Conservation (phyloP, 1,284 basidiomycete genomes). For the Earliella scabrosa region DNA sequence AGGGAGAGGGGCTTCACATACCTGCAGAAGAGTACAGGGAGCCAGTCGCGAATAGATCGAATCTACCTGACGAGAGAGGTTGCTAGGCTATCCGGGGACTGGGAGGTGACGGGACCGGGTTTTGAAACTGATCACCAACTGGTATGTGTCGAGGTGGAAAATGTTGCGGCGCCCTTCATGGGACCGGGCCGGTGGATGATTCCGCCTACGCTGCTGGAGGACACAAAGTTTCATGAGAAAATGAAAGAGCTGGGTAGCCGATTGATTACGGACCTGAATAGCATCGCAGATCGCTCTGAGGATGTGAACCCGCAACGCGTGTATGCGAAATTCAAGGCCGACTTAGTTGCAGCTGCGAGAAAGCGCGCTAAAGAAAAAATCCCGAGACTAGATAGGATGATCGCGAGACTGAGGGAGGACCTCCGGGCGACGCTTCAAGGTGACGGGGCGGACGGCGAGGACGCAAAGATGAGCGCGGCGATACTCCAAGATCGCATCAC, state of each 20-base stretch:
- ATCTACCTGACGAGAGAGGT: conserved; percentile 31
- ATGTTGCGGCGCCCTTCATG: background rate
- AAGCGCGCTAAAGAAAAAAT: background rate
- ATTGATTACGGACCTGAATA: background rate
- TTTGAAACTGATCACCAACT: background rate
- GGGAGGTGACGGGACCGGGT: background rate
- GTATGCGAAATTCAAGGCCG: background rate
- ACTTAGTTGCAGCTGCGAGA: background rate
- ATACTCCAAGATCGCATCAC: background rate
- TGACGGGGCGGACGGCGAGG: too few relatives aligned
- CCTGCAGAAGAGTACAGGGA: conserved; percentile 14
- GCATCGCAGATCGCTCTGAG: background rate
- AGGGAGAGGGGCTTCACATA: conserved; percentile 30
- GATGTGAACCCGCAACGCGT: conserved; percentile 2
- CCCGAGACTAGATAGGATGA: background rate
- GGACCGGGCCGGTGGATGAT: background rate
- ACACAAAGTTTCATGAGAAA: background rate
- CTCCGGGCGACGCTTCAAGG: background rate
- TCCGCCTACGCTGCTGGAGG: background rate
- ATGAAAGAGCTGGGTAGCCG: background rate
- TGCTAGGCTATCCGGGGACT: background rate
- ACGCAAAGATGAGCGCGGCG: background rate
- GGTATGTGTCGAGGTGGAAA: background rate
- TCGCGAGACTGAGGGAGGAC: background rate
- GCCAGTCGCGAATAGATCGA: conserved; percentile 39